Evolutionary conservation across 148 eudicot species (phyloP), one percentile per base, ranked within the genome.

Genomic region (Cornus kousa): DNA sequence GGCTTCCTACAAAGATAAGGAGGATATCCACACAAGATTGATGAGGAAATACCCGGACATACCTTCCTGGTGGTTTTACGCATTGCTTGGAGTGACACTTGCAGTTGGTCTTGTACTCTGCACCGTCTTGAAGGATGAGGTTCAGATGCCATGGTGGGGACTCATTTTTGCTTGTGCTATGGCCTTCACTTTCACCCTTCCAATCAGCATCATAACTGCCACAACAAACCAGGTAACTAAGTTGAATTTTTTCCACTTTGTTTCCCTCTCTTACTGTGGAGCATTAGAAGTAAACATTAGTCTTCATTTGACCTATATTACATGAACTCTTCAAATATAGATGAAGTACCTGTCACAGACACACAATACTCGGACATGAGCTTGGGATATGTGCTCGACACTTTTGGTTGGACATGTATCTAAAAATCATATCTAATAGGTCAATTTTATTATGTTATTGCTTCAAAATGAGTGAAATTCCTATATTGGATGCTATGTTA

Each of bases 71-170:
- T 95, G 98, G 97, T 95, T 95, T 72, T 81, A 95, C 55, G 3
- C 85, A 40, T 83, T 95, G 85, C 91, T 95, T 20, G 88, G 65
- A 31, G 84, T 87, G 75, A 90, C 98, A 60, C 48, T 93, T 72
- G 78, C 83, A 9, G 35, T 87, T 70, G 91, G 97, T 65, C 85
- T 95, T 55, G 33, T 83, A 37, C 91, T 95, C 71, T 93, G 92
- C 88, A 95, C 87, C 73, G 68, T 86, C 82, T 78, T 93, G 87
- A 93, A 89, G 39, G 80, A 89, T 33, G 85, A 95, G 85, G 86
- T 95, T 86, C 98, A 95, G 76, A 86, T 95, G 85, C 98, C 98
- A 75, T 95, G 98, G 98, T 95, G 98, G 98, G 98, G 90, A 19
- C 98, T 95, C 74, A 81, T 95, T 79, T 93, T 95, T 80, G 97